Percentiles rank a stretch among this genome's conserved stretches.
Evolutionary conservation across 495 filamentous ascomycete species (phyloP).

Genomic region (Lophiostoma macrostomum): DNA sequence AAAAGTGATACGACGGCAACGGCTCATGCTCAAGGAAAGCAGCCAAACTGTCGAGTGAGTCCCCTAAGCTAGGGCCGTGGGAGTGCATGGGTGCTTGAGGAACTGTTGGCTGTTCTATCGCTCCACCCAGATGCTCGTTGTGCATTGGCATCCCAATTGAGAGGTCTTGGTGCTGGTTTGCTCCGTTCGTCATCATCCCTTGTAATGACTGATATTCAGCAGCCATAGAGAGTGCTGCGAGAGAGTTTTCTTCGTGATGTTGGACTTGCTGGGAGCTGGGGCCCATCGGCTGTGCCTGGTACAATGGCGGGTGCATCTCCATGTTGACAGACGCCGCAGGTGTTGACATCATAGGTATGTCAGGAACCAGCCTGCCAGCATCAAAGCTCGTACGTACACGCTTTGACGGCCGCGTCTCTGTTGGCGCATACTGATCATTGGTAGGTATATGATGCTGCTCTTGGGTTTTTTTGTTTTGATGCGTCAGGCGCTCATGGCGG

Average conservation of each 20-base stretch:
- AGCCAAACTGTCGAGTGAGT: constrained; percentile 23
- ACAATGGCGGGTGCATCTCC: constrained; percentile 2
- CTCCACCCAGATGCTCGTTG: not conserved
- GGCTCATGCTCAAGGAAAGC: constrained; percentile 23
- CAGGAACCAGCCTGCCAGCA: constrained; percentile 11
- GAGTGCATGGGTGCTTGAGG: not conserved
- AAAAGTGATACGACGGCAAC: constrained; percentile 24
- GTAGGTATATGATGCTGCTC: not conserved
- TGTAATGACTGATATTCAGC: constrained; percentile 28
- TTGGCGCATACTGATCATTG: constrained; percentile 1
- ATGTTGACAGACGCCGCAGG: constrained; percentile 8
- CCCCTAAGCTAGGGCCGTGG: constrained; percentile 15
- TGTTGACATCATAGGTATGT: constrained; percentile 26
- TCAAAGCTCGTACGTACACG: constrained; percentile 26
- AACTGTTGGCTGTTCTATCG: not conserved
- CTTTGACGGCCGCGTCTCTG: constrained; percentile 19
- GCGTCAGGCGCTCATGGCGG: constrained; percentile 26
- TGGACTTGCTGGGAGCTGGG: not conserved
- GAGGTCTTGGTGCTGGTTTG: constrained; percentile 12
- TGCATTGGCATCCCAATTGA: constrained; percentile 1
- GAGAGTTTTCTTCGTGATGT: constrained; percentile 27
- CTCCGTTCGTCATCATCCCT: constrained; percentile 19
- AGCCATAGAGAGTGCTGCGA: constrained; percentile 24
- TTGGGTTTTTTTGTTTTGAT: constrained; percentile 11
- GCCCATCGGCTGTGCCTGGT: not conserved